phyloP scores from a whole-genome alignment of 148 eudicot species.

The Spergularia marina region DNA sequence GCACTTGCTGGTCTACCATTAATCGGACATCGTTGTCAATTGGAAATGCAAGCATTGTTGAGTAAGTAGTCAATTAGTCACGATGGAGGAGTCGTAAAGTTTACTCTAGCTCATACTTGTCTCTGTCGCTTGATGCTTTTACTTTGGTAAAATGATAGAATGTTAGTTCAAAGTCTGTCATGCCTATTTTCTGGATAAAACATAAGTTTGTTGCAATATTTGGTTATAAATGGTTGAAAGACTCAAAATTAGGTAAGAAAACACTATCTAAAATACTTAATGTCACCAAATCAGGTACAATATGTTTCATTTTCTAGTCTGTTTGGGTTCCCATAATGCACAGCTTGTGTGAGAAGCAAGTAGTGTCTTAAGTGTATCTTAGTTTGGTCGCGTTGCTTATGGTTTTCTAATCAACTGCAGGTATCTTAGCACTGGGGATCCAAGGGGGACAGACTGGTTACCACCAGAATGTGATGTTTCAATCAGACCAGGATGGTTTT shows the following conservation, averaged over 20 bases:
- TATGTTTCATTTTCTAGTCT: background rate
- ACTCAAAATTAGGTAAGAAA: background rate
- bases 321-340: background rate
- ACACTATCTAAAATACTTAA: background rate
- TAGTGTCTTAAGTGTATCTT: background rate
- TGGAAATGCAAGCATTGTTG: slow-evolving; percentile 59
- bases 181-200: background rate
- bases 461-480: slow-evolving; percentile 95
- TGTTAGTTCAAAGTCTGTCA: too few species aligned
- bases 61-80: slow-evolving; percentile 45
- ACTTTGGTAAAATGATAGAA: too few species aligned
- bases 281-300: background rate
- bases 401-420: slow-evolving; percentile 31
- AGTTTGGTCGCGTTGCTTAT: background rate
- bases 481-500: slow-evolving; percentile 80
- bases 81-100: background rate
- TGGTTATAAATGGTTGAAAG: background rate
- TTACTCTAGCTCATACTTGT: background rate
- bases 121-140: too few species aligned
- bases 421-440: slow-evolving; percentile 78
- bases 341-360: background rate
- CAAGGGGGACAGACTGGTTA: slow-evolving; percentile 80
- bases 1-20: slow-evolving; percentile 84
- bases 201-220: background rate
- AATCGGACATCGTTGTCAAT: slow-evolving; percentile 70